Conservation (phyloP, 2,329 filamentous ascomycete species). For the Plectosphaerella sp. region DNA sequence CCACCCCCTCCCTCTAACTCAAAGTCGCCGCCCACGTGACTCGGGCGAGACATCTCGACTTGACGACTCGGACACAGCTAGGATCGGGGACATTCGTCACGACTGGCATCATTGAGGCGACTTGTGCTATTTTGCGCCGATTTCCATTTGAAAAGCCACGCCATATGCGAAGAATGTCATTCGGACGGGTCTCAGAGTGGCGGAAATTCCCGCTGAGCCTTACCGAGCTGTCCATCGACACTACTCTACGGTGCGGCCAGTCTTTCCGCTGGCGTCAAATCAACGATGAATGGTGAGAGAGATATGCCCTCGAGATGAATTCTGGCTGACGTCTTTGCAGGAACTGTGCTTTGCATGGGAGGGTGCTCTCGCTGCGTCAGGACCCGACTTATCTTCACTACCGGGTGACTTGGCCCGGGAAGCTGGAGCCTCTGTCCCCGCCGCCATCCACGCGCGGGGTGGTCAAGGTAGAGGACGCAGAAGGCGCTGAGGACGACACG, state of each 20-base stretch:
- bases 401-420: conserved; percentile 57
- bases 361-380: conserved; percentile 80
- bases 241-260: conserved; percentile 89
- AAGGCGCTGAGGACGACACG: conserved; percentile 58
- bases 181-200: conserved; percentile 67
- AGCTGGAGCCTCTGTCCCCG: conserved; percentile 9
- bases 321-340: conserved; percentile 29
- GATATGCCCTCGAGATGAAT: background rate
- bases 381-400: conserved; percentile 77
- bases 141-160: too few relatives aligned
- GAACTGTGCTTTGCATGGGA: conserved; percentile 80
- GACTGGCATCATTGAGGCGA: too few relatives aligned
- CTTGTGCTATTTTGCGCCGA: too few relatives aligned
- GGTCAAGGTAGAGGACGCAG: conserved; percentile 17
- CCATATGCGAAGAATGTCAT: conserved; percentile 21
- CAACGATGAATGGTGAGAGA: conserved; percentile 70
- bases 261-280: conserved; percentile 94
- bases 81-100: too few relatives aligned
- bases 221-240: conserved; percentile 88
- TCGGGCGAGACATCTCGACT: too few relatives aligned
- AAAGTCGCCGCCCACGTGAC: too few relatives aligned
- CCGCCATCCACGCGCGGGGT: conserved; percentile 1
- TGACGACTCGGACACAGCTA: too few relatives aligned
- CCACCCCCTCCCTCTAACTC: too few relatives aligned
- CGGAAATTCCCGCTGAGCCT: conserved; percentile 77